phyloP scores from a whole-genome alignment of 2,329 filamentous ascomycete species.

The Calonectria hawksworthii region DNA sequence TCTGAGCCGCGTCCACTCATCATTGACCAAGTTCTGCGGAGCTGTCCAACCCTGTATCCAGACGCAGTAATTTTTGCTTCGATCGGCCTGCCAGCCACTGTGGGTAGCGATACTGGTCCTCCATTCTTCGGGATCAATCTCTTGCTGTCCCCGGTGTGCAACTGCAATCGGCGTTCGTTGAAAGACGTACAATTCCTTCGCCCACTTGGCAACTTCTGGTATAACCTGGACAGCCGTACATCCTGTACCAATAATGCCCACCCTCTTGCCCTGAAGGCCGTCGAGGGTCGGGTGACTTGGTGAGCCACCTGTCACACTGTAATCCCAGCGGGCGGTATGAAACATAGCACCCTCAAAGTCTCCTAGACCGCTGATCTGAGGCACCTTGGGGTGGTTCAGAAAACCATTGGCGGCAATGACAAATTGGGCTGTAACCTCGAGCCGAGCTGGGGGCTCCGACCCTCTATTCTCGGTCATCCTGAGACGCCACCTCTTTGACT shows the following conservation, averaged over 20 bases:
- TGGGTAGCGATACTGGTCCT: neutral
- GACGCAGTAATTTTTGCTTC: neutral
- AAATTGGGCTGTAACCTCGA: neutral
- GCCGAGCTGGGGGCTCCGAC: neutral
- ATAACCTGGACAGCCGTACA: neutral
- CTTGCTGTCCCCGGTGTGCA: neutral
- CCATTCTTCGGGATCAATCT: neutral
- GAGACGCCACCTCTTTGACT: neutral
- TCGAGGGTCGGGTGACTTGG: neutral
- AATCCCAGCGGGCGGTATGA: neutral
- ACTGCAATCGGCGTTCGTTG: neutral
- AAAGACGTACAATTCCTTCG: neutral
- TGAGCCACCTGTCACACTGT: neutral
- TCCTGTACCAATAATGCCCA: neutral
- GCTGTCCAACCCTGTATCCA: neutral
- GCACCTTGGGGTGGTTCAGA: neutral
- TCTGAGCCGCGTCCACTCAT: neutral
- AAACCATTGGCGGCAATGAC: neutral
- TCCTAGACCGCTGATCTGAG: neutral
- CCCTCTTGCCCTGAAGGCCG: neutral
- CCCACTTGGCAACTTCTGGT: neutral
- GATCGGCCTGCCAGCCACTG: neutral
- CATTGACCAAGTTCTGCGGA: neutral
- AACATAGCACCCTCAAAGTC: neutral
- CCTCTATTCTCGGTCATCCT: neutral